Conservation (phyloP, 2,329 filamentous ascomycete species). For the Arthroderma uncinatum region DNA sequence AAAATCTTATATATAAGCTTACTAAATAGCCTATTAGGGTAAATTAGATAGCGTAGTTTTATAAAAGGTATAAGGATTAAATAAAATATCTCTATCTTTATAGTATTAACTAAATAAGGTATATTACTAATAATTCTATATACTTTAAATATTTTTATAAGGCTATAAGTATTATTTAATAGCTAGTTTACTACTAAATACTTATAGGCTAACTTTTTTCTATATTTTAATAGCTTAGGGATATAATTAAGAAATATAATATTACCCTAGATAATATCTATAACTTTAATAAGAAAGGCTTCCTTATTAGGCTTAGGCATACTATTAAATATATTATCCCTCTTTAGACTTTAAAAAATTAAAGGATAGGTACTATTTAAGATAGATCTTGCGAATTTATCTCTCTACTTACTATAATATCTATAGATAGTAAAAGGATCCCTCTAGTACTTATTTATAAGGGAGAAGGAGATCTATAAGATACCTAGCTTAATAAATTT, state of each 20-base stretch:
- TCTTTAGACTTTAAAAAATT: neutral
- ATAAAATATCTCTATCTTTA: neutral
- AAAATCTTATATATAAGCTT: neutral
- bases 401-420: neutral
- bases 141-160: neutral
- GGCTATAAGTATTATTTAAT: neutral
- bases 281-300: slow-evolving; percentile 3
- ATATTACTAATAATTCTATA: no score
- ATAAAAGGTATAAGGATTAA: neutral
- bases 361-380: neutral
- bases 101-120: neutral
- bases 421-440: neutral
- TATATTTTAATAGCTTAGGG: neutral
- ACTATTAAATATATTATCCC: neutral
- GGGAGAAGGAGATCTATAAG: no score
- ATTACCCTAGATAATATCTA: neutral
- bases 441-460: neutral
- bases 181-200: no score
- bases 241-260: slow-evolving; percentile 1
- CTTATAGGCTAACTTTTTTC: neutral
- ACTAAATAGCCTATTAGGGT: neutral
- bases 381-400: slow-evolving; percentile 16
- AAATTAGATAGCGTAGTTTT: neutral
- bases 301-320: neutral
- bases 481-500: neutral